Evolutionary conservation across 2,329 filamentous ascomycete genomes (phyloP).

Genomic region (Fusarium sp.): DNA sequence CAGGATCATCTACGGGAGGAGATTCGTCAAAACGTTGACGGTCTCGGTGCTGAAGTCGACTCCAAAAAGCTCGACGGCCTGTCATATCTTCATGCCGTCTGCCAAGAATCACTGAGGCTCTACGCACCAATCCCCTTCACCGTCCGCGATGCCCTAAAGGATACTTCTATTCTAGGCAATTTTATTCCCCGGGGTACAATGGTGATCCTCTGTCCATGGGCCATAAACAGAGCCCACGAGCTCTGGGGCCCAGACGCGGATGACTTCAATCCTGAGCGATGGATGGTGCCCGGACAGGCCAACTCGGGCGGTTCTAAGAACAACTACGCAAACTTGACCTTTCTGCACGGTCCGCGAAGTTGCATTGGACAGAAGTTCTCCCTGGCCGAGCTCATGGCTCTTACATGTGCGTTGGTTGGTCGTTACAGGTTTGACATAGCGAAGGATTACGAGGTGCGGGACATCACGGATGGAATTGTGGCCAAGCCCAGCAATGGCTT

Average conservation of each 20-base stretch:
- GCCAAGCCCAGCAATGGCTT: conserved; percentile 33
- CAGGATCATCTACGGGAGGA: conserved; percentile 57
- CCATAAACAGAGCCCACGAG: conserved; percentile 48
- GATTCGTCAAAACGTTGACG: conserved; percentile 52
- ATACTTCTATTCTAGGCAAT: conserved; percentile 52
- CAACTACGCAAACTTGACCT: conserved; percentile 80
- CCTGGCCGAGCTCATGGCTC: conserved; percentile 38
- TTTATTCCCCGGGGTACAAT: conserved; percentile 54
- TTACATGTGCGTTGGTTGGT: conserved; percentile 35
- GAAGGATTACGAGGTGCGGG: conserved; percentile 32
- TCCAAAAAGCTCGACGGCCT: conserved; percentile 52
- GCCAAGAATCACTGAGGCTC: conserved; percentile 58
- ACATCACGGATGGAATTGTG: conserved; percentile 41
- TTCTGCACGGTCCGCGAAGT: conserved; percentile 70
- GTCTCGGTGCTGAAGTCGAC: conserved; percentile 45
- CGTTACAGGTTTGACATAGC: conserved; percentile 33
- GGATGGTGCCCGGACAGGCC: conserved; percentile 45
- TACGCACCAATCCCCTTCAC: conserved; percentile 54
- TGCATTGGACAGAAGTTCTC: conserved; percentile 48
- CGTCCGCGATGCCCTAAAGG: conserved; percentile 49
- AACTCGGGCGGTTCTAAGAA: conserved; percentile 74
- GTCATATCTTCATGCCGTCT: conserved; percentile 57
- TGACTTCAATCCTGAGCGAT: conserved; percentile 55
- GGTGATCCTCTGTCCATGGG: conserved; percentile 50
- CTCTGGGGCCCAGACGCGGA: conserved; percentile 55